These are phyloP conservation scores for Apophysomyces ossiformis DNA, from an alignment of 371 early-diverging fungal genomes.

Conservation along the genomic window DNA sequence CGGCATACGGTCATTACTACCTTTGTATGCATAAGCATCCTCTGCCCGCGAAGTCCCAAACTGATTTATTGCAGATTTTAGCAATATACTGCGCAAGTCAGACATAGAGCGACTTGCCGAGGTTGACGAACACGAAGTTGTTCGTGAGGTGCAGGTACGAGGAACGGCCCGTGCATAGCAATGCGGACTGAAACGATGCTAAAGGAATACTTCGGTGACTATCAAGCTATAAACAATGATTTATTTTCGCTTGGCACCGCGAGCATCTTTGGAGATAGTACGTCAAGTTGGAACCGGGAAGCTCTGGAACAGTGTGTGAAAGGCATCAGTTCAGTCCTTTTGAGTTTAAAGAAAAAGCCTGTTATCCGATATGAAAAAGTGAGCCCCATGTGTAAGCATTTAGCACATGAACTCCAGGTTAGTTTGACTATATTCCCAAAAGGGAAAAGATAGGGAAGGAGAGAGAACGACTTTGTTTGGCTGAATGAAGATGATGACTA, in stretches of 20 bases:
- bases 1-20: conserved; percentile 93
- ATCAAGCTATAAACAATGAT: conserved; percentile 81
- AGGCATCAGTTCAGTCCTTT: conserved; percentile 76
- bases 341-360: conserved; percentile 91
- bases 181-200: background rate
- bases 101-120: conserved; percentile 93
- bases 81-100: conserved; percentile 88
- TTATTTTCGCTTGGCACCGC: conserved; percentile 83
- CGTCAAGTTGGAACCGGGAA: conserved; percentile 72
- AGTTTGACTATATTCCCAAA: background rate
- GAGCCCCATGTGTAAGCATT: conserved; percentile 77
- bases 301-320: conserved; percentile 79
- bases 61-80: conserved; percentile 62
- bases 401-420: conserved; percentile 85
- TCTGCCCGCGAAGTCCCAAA: background rate
- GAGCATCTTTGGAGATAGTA: conserved; percentile 74
- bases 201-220: conserved; percentile 94
- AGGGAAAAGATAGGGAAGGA: background rate
- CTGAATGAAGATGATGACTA: conserved; percentile 17
- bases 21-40: conserved; percentile 64
- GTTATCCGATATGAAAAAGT: conserved; percentile 85
- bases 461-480: no score
- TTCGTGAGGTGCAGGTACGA: conserved; percentile 87
- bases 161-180: background rate
- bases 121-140: conserved; percentile 92